Evolutionary conservation across 768 basidiomycete species (phyloP).

Genomic region (Tylopilus felleus): DNA sequence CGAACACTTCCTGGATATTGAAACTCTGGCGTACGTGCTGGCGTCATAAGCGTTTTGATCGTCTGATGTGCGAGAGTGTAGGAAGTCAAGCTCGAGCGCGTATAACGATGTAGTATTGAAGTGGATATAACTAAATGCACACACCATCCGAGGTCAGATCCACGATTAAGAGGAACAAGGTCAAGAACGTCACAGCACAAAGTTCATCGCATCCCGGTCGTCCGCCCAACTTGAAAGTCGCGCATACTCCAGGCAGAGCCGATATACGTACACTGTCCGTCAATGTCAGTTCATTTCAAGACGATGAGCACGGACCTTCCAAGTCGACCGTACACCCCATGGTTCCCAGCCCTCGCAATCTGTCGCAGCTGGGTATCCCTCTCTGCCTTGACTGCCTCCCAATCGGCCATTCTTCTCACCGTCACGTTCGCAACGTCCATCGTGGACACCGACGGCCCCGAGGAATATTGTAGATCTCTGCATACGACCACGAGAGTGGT

Average conservation of each 20-base stretch:
- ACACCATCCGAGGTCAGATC: too few species aligned
- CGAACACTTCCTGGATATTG: slow-evolving; percentile 80
- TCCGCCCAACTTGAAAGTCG: slow-evolving; percentile 81
- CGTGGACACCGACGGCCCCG: slow-evolving; percentile 67
- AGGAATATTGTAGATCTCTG: slow-evolving; percentile 98
- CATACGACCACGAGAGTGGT: slow-evolving; percentile 81
- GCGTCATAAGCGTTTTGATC: too few species aligned
- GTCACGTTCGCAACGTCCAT: slow-evolving; percentile 54
- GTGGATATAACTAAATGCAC: too few species aligned
- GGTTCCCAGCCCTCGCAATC: slow-evolving; percentile 88
- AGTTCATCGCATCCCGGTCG: slow-evolving; percentile 71
- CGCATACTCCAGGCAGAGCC: slow-evolving; percentile 86
- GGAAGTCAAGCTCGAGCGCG: too few species aligned
- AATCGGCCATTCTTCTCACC: slow-evolving; percentile 23
- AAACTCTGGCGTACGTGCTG: too few species aligned
- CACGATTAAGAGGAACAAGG: too few species aligned
- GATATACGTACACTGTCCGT: slow-evolving; percentile 72
- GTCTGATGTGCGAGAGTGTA: too few species aligned
- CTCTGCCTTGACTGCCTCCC: slow-evolving; percentile 40
- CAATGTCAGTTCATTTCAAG: not conserved
- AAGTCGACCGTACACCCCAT: slow-evolving; percentile 84
- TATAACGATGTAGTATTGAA: too few species aligned
- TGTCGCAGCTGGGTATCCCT: slow-evolving; percentile 72
- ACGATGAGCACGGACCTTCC: slow-evolving; percentile 62
- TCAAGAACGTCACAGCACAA: not conserved